phyloP scores from a whole-genome alignment of 352 stramenopile species.

The Detonula confervacea region DNA sequence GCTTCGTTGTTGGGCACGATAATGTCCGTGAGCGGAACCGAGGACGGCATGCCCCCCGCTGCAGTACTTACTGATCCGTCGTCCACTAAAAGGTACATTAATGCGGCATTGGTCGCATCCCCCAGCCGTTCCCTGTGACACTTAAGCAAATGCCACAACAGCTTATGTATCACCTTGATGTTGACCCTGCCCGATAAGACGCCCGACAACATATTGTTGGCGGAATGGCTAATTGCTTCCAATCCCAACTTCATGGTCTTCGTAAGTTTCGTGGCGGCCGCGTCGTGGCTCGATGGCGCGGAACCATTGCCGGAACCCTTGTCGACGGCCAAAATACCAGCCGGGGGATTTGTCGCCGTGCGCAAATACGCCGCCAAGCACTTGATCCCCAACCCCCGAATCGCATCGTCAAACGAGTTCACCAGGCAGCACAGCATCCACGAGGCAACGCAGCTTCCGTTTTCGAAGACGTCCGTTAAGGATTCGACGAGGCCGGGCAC shows the following conservation, averaged over 20 bases:
- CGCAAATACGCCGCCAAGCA: conserved; percentile 70
- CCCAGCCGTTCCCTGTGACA: conserved; percentile 71
- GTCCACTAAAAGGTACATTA: conserved; percentile 72
- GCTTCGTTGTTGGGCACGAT: conserved; percentile 47
- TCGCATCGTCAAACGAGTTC: conserved; percentile 76
- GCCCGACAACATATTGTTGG: conserved; percentile 51
- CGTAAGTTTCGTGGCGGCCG: conserved; percentile 26
- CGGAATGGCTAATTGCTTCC: conserved; percentile 54
- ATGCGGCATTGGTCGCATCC: conserved; percentile 53
- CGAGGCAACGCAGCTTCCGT: conserved; percentile 58
- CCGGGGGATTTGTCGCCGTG: conserved; percentile 25
- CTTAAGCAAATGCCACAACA: conserved; percentile 85
- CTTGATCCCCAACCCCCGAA: conserved; percentile 77
- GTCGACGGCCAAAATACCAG: conserved; percentile 1
- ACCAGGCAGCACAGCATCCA: conserved; percentile 83
- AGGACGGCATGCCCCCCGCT: conserved; percentile 17
- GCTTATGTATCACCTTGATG: conserved; percentile 78
- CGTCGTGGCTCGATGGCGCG: conserved; percentile 10
- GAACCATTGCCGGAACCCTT: too few relatives aligned
- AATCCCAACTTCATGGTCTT: conserved; percentile 55
- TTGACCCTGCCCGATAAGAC: conserved; percentile 53
- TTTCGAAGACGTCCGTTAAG: conserved; percentile 66
- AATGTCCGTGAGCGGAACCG: conserved; percentile 56
- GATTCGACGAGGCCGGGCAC: conserved; percentile 64
- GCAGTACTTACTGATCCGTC: conserved; percentile 25